phyloP scores from a whole-genome alignment of 805 yeast species.

The Lachancea sp. region DNA sequence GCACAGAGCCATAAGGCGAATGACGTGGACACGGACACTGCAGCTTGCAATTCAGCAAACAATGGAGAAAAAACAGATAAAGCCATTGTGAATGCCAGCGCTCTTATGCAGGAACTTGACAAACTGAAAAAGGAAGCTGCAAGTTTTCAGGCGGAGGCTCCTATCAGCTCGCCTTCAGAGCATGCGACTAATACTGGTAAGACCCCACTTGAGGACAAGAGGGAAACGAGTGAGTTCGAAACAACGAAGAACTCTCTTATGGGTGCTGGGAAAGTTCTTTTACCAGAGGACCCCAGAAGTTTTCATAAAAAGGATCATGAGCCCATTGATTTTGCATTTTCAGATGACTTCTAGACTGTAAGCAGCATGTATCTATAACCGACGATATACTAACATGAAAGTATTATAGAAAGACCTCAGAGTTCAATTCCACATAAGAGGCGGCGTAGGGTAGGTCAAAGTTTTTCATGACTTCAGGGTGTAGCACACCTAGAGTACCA shows the following conservation, averaged over 20 bases:
- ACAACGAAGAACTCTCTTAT: constrained; percentile 21
- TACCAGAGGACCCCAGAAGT: constrained; percentile 24
- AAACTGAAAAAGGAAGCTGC: constrained; percentile 14
- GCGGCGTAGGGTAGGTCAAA: constrained; percentile 94
- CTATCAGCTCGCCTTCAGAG: neutral
- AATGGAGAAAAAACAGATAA: constrained; percentile 12
- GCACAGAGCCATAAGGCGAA: constrained; percentile 20
- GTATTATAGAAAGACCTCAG: constrained; percentile 69
- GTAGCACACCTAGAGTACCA: constrained; percentile 90
- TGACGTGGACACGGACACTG: constrained; percentile 12
- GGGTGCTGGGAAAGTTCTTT: constrained; percentile 26
- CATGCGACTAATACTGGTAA: neutral
- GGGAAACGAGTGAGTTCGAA: neutral
- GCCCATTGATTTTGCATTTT: constrained; percentile 23
- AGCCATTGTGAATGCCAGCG: constrained; percentile 27
- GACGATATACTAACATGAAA: neutral
- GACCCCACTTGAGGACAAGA: constrained; percentile 7
- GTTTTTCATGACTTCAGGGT: constrained; percentile 81
- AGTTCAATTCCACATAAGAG: constrained; percentile 81
- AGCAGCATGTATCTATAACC: constrained; percentile 1
- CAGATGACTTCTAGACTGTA: constrained; percentile 25
- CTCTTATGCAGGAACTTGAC: constrained; percentile 24
- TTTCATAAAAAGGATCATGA: constrained; percentile 10
- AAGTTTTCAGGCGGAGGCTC: neutral
- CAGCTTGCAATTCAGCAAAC: neutral